phyloP scores from a whole-genome alignment of 495 filamentous ascomycete species.

The Pseudomonodictys pantanalensis region DNA sequence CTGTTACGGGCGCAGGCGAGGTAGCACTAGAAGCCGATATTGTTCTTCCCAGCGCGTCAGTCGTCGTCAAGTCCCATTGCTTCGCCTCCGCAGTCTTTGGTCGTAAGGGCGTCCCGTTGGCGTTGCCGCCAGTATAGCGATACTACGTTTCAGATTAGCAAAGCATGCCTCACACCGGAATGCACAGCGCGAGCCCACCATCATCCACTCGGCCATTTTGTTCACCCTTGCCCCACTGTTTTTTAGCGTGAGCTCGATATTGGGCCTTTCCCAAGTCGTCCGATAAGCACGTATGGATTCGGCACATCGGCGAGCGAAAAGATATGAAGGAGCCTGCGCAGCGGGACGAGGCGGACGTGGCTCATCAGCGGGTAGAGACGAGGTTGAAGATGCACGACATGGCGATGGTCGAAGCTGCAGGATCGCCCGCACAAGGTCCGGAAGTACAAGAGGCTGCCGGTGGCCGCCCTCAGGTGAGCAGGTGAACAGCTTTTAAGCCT shows the following conservation, averaged over 20 bases:
- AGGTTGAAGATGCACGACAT: slow-evolving; percentile 3
- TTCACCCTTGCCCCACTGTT: slow-evolving; percentile 31
- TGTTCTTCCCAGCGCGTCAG: slow-evolving; percentile 33
- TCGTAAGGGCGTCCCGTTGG: slow-evolving; percentile 25
- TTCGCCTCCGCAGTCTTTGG: slow-evolving; percentile 29
- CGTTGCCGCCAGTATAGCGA: slow-evolving; percentile 27
- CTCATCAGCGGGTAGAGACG: background rate
- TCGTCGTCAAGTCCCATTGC: slow-evolving; percentile 33
- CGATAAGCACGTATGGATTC: slow-evolving; percentile 32
- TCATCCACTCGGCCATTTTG: slow-evolving; percentile 34
- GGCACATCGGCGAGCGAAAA: slow-evolving; percentile 25
- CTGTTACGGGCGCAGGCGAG: slow-evolving; percentile 12
- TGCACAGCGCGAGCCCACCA: slow-evolving; percentile 25
- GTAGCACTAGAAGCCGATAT: slow-evolving; percentile 28
- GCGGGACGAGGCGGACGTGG: slow-evolving; percentile 13
- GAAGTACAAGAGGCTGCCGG: slow-evolving; percentile 1
- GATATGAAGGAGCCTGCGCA: slow-evolving; percentile 4
- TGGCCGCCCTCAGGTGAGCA: slow-evolving; percentile 13
- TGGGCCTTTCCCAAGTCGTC: slow-evolving; percentile 30
- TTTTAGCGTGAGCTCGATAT: slow-evolving; percentile 33
- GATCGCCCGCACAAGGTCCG: background rate
- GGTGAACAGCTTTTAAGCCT: slow-evolving; percentile 19
- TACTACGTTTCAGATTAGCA: slow-evolving; percentile 31
- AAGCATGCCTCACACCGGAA: slow-evolving; percentile 12
- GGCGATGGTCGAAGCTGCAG: background rate